phyloP scores from a whole-genome alignment of 257 asterid genomes.

The Nicotiana tabacum region DNA sequence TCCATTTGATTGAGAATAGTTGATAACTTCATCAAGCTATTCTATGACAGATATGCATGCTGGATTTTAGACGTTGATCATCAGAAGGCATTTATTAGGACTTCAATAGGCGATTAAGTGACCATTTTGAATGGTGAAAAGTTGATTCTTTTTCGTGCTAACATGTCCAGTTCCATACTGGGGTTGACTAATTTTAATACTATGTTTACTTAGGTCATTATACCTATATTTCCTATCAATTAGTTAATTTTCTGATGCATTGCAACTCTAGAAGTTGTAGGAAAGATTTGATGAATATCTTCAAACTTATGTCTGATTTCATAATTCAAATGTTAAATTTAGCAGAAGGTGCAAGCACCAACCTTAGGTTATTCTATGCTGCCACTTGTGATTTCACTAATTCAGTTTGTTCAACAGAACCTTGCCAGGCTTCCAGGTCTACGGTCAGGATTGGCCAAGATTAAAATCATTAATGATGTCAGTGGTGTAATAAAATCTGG shows the following conservation, averaged over 20 bases:
- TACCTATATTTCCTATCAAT: not conserved
- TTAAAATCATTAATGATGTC: slow-evolving; percentile 40
- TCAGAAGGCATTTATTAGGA: not conserved
- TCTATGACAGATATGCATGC: not conserved
- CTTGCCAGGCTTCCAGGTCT: slow-evolving; percentile 48
- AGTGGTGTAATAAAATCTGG: slow-evolving; percentile 63
- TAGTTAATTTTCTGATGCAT: not conserved
- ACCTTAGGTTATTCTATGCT: not conserved
- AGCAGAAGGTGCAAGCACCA: not conserved
- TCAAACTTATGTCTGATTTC: not conserved
- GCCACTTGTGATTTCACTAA: not conserved
- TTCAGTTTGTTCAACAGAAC: slow-evolving; percentile 31
- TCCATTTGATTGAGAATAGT: not conserved
- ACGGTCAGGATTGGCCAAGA: slow-evolving; percentile 34
- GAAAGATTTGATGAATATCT: not conserved
- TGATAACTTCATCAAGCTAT: not conserved
- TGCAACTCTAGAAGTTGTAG: not conserved
- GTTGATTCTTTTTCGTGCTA: not conserved
- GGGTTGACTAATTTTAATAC: not conserved
- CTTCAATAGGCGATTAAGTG: not conserved
- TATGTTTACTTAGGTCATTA: not conserved
- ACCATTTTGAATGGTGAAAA: too few relatives aligned
- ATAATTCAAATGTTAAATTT: not conserved
- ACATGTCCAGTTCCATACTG: not conserved
- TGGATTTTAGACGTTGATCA: not conserved